These are phyloP conservation scores for Crassisporium funariophilum DNA, from an alignment of 768 basidiomycete species.

Conservation along the genomic window DNA sequence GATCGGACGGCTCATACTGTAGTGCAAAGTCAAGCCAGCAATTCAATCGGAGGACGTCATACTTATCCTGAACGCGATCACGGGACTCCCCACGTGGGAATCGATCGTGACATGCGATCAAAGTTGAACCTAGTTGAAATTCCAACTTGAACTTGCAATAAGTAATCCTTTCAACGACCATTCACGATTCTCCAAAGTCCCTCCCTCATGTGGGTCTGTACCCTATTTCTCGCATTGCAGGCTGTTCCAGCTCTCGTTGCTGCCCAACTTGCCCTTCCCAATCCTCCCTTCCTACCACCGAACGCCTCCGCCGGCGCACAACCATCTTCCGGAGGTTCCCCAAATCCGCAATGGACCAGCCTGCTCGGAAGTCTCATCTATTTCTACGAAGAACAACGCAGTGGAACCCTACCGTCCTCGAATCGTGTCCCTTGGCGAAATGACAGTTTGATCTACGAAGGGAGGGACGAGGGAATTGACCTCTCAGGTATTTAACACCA, in stretches of 20 bases:
- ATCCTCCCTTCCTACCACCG: conserved; percentile 66
- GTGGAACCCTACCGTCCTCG: conserved; percentile 65
- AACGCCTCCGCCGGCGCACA: conserved; percentile 56
- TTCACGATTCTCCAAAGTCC: conserved; percentile 11
- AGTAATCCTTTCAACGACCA: conserved; percentile 13
- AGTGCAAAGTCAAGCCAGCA: background rate
- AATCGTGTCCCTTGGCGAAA: conserved; percentile 91
- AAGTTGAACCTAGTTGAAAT: conserved; percentile 18
- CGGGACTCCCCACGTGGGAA: conserved; percentile 1
- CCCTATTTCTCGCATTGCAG: conserved; percentile 27
- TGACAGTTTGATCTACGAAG: conserved; percentile 76
- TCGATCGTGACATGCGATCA: no score
- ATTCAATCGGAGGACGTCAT: conserved; percentile 1
- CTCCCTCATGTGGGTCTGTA: conserved; percentile 24
- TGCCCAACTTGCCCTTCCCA: conserved; percentile 66
- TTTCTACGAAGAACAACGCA: conserved; percentile 92
- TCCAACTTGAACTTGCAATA: conserved; percentile 8
- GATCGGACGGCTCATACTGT: conserved; percentile 49
- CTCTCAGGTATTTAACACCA: conserved; percentile 52
- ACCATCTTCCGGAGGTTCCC: conserved; percentile 43
- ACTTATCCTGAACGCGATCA: conserved; percentile 18
- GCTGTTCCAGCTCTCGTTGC: conserved; percentile 27
- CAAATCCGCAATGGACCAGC: conserved; percentile 82
- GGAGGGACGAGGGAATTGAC: conserved; percentile 71
- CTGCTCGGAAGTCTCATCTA: conserved; percentile 80